Conservation (phyloP, 192 early-diverging fungal genomes). For the Coemansia sp. region DNA sequence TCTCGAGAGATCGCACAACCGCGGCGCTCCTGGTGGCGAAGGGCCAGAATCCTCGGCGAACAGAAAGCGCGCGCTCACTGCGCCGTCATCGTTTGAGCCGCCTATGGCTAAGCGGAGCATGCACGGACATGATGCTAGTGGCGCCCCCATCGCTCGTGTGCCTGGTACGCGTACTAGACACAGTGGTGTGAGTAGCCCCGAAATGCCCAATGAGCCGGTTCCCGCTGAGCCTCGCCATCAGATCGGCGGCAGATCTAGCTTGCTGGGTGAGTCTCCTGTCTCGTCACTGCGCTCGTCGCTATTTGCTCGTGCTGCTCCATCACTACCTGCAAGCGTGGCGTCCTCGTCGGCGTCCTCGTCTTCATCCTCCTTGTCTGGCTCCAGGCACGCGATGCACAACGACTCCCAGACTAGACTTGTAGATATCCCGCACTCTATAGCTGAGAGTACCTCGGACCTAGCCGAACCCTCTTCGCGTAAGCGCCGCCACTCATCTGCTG, state of each 20-base stretch:
- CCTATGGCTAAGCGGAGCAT: neutral
- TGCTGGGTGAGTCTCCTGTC: conserved; percentile 49
- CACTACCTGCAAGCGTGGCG: neutral
- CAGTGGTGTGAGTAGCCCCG: neutral
- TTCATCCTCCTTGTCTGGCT: neutral
- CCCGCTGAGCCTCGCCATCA: conserved; percentile 33
- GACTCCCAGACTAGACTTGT: neutral
- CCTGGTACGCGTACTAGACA: neutral
- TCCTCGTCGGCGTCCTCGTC: conserved; percentile 2
- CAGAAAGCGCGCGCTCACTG: conserved; percentile 55
- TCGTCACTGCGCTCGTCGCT: conserved; percentile 56
- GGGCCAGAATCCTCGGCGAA: conserved; percentile 10
- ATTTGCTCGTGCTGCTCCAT: conserved; percentile 19
- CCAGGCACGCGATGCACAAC: conserved; percentile 9
- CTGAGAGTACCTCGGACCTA: conserved; percentile 8
- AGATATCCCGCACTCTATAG: conserved; percentile 8
- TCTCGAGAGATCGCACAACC: conserved; percentile 36
- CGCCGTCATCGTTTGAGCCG: conserved; percentile 50
- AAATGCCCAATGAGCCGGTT: neutral
- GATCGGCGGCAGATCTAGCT: conserved; percentile 15
- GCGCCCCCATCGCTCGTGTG: neutral
- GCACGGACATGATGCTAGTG: neutral
- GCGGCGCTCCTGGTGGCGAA: conserved; percentile 7
- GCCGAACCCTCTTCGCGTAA: conserved; percentile 31
- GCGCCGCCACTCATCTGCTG: conserved; percentile 33